Evolutionary conservation across 148 eudicot genomes (phyloP).

Genomic region (Salicornia ramosissima): DNA sequence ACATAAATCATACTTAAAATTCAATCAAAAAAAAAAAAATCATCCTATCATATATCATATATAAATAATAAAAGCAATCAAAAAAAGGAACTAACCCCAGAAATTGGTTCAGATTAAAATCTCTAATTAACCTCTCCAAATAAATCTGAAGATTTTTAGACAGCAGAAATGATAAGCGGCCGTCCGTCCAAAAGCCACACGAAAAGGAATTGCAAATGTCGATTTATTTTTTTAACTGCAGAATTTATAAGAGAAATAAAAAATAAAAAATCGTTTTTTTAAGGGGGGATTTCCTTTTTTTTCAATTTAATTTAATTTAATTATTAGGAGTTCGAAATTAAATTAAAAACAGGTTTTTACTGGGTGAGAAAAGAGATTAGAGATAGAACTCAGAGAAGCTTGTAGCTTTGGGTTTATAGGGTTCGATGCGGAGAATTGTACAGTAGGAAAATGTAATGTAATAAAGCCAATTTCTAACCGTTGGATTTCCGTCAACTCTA

Average conservation of each 20-base stretch:
- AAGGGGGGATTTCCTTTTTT: neutral
- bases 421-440: conserved; percentile 26
- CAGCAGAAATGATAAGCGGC: neutral
- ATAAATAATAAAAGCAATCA: neutral
- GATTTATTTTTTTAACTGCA: neutral
- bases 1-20: neutral
- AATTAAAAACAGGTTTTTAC: no score
- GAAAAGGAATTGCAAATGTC: no score
- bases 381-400: conserved; percentile 11
- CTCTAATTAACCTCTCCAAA: neutral
- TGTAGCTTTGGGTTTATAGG: conserved; percentile 18
- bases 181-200: neutral
- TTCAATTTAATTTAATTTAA: no score
- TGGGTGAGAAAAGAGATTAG: neutral
- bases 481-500: conserved; percentile 3
- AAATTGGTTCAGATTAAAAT: neutral
- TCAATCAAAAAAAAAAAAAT: neutral
- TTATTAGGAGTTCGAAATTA: no score
- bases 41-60: neutral
- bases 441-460: neutral
- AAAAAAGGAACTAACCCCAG: conserved; percentile 16
- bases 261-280: no score
- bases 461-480: neutral
- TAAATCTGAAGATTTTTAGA: neutral
- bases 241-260: neutral